phyloP scores from a whole-genome alignment of 1,284 basidiomycete species.

The Cutaneotrichosporon spelunceum region DNA sequence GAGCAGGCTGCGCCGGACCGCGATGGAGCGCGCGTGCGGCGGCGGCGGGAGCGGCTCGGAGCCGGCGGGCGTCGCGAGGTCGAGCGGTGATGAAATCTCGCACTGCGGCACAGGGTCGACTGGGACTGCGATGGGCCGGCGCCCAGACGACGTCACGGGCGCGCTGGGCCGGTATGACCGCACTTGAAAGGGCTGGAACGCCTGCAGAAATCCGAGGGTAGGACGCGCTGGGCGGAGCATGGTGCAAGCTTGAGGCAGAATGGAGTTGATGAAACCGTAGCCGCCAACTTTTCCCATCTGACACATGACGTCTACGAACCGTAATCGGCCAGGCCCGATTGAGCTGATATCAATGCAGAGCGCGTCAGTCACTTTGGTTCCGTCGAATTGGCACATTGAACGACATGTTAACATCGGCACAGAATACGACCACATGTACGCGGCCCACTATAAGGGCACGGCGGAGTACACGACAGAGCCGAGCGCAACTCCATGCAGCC shows the following conservation, averaged over 20 bases:
- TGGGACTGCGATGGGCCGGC: slow-evolving; percentile 1
- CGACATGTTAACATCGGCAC: too few relatives aligned
- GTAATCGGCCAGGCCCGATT: too few relatives aligned
- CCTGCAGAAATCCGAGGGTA: not conserved
- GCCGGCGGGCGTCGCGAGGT: not conserved
- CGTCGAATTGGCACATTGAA: too few relatives aligned
- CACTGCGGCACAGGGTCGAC: not conserved
- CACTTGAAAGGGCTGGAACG: not conserved
- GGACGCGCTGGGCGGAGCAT: not conserved
- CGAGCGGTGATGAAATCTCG: not conserved
- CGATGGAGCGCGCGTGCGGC: slow-evolving; percentile 26
- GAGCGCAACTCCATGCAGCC: too few relatives aligned
- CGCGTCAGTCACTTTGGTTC: too few relatives aligned
- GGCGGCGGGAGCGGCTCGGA: not conserved
- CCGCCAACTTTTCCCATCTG: not conserved
- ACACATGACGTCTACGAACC: too few relatives aligned
- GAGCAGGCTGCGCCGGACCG: slow-evolving; percentile 32
- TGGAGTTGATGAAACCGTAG: not conserved
- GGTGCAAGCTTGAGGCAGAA: not conserved
- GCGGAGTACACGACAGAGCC: too few relatives aligned
- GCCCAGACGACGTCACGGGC: not conserved
- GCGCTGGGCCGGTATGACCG: not conserved
- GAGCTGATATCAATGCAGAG: too few relatives aligned
- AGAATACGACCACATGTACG: too few relatives aligned
- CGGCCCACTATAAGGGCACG: too few relatives aligned